phyloP scores from a whole-genome alignment of 2,329 filamentous ascomycete genomes.

The Talaromyces albobiverticillius region DNA sequence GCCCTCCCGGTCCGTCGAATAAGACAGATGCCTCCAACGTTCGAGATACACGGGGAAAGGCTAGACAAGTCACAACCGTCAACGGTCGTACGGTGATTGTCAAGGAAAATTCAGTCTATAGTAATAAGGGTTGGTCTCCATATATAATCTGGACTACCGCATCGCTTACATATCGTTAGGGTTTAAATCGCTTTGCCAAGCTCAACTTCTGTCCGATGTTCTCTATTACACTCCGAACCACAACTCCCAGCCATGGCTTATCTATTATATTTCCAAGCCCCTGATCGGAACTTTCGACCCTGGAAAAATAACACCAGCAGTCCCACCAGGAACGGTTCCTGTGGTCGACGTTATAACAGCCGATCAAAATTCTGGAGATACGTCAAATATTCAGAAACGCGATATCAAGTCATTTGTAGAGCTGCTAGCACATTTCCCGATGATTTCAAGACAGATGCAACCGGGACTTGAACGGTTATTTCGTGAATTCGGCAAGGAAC shows the following conservation, averaged over 20 bases:
- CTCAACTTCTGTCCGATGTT: slow-evolving; percentile 76
- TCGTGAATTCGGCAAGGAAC: slow-evolving; percentile 79
- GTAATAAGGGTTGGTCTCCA: slow-evolving; percentile 79
- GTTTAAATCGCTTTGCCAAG: slow-evolving; percentile 88
- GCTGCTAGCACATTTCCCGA: slow-evolving; percentile 83
- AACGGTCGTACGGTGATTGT: slow-evolving; percentile 92
- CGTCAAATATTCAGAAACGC: slow-evolving; percentile 62
- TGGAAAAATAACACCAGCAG: slow-evolving; percentile 66
- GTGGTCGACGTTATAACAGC: slow-evolving; percentile 18
- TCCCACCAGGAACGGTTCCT: slow-evolving; percentile 46
- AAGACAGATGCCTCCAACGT: slow-evolving; percentile 61
- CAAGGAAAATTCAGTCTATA: slow-evolving; percentile 90
- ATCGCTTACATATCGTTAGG: slow-evolving; percentile 49
- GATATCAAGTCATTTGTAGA: slow-evolving; percentile 89
- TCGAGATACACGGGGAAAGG: slow-evolving; percentile 85
- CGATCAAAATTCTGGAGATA: slow-evolving; percentile 31
- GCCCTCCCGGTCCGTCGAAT: slow-evolving; percentile 45
- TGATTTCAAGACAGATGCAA: slow-evolving; percentile 96
- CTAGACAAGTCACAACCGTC: slow-evolving; percentile 87
- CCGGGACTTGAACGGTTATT: slow-evolving; percentile 85
- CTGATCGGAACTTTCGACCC: slow-evolving; percentile 81
- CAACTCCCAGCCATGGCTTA: slow-evolving; percentile 88
- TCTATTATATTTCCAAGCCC: slow-evolving; percentile 93
- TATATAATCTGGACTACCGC: not conserved
- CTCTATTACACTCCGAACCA: slow-evolving; percentile 88